A percentile compares a stretch with the other conserved stretches of the same genome.
phyloP scores from a whole-genome alignment of 805 yeast species.

The Myxozyma lipomycoides region DNA sequence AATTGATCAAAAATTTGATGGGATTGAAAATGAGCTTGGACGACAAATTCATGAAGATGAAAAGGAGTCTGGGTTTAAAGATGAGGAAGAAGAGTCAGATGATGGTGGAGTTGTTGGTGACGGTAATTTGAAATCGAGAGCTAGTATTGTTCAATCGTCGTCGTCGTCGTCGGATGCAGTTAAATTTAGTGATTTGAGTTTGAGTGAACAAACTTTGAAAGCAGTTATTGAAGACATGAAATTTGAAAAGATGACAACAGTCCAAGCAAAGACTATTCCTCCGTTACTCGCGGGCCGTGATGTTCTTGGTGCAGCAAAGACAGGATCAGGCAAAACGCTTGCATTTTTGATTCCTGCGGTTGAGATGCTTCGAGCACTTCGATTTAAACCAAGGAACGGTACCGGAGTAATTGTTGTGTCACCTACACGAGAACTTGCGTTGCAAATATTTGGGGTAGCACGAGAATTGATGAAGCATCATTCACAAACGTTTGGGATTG shows the following conservation, averaged over 20 bases:
- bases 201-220: slow-evolving; percentile 76
- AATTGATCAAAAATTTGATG: slow-evolving; percentile 11
- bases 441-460: slow-evolving; percentile 97
- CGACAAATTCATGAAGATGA: slow-evolving; percentile 33
- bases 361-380: slow-evolving; percentile 81
- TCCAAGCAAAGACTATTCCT: slow-evolving; percentile 93
- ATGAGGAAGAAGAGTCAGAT: slow-evolving; percentile 32
- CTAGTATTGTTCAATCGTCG: neutral
- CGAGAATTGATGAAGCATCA: slow-evolving; percentile 87
- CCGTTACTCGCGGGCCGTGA: slow-evolving; percentile 95
- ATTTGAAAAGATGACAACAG: slow-evolving; percentile 85
- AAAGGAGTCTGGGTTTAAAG: slow-evolving; percentile 36
- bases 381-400: slow-evolving; percentile 96
- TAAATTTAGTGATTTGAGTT: slow-evolving; percentile 50
- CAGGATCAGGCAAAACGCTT: slow-evolving; percentile 97
- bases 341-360: slow-evolving; percentile 96
- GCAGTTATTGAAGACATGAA: slow-evolving; percentile 81
- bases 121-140: slow-evolving; percentile 24
- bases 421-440: slow-evolving; percentile 96
- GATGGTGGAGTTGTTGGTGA: slow-evolving; percentile 19
- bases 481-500: slow-evolving; percentile 92
- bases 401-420: slow-evolving; percentile 95
- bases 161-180: slow-evolving; percentile 23
- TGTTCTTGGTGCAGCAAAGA: slow-evolving; percentile 98
- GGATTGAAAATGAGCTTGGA: slow-evolving; percentile 16